phyloP scores from a whole-genome alignment of 306 rosid genomes.

The Cucurbita maxima region DNA sequence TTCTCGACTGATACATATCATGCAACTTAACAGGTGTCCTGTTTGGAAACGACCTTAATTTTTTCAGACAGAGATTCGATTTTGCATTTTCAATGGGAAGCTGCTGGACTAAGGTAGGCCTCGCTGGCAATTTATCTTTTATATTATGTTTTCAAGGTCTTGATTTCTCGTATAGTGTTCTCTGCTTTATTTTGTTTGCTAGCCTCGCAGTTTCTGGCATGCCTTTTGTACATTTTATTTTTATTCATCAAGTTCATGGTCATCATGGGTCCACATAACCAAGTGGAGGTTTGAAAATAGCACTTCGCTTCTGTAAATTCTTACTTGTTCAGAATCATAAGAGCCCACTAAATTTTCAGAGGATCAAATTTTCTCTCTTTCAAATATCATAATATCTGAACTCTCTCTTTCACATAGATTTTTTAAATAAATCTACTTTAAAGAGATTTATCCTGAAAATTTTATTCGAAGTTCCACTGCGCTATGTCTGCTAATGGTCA shows the following conservation, averaged over 20 bases:
- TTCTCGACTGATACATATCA: neutral
- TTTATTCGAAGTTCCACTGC: neutral
- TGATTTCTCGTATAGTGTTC: neutral
- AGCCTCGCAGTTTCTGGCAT: neutral
- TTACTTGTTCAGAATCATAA: constrained; percentile 2
- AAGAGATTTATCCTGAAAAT: neutral
- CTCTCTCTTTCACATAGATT: neutral
- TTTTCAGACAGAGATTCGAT: constrained; percentile 5
- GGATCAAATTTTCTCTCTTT: neutral
- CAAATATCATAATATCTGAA: neutral
- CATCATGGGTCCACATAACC: neutral
- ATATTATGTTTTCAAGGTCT: neutral
- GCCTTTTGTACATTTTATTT: neutral
- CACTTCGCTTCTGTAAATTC: neutral
- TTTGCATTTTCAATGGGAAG: constrained; percentile 40
- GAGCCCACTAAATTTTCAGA: neutral
- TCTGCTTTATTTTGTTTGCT: neutral
- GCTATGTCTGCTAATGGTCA: neutral
- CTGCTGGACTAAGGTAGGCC: constrained; percentile 47
- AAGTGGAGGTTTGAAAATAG: neutral
- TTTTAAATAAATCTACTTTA: neutral
- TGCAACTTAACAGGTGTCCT: constrained; percentile 2
- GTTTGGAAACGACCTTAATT: constrained; percentile 3
- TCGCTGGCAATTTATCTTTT: neutral
- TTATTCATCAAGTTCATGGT: neutral